Percentiles rank a stretch among this genome's conserved stretches.
These are phyloP conservation scores for Jaenimonas drosophilae DNA, from an alignment of 208 protist genomes.

Conservation along the genomic window DNA sequence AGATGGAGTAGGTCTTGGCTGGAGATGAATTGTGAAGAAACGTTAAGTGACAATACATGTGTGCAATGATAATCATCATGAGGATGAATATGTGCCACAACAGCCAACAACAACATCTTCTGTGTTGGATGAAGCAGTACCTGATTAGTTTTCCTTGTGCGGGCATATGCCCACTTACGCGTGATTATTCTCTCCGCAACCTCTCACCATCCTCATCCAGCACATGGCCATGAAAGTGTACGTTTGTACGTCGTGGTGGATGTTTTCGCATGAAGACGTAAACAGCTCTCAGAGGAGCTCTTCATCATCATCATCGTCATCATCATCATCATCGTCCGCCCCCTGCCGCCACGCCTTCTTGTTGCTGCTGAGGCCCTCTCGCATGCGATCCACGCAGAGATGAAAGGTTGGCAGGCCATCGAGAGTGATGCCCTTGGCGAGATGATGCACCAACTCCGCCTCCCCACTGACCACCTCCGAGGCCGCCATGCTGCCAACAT, in stretches of 20 bases:
- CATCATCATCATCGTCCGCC: constrained; percentile 5
- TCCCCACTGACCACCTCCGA: constrained; percentile 11
- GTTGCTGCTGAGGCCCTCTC: constrained; percentile 3
- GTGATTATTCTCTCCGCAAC: too few relatives aligned
- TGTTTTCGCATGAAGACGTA: not conserved
- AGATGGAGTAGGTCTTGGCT: not conserved
- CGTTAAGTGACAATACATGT: too few relatives aligned
- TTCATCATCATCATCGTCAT: constrained; percentile 17
- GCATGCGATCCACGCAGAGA: constrained; percentile 33
- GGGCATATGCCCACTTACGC: too few relatives aligned
- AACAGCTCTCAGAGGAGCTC: constrained; percentile 2
- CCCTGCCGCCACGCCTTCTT: constrained; percentile 1
- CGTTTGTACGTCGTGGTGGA: too few relatives aligned
- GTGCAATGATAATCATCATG: too few relatives aligned
- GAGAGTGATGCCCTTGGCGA: constrained; percentile 38
- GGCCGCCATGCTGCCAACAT: constrained; percentile 13
- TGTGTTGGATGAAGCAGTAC: too few relatives aligned
- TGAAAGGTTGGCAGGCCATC: constrained; percentile 86
- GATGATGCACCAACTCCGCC: constrained; percentile 30
- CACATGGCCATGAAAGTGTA: too few relatives aligned
- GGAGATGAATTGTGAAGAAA: too few relatives aligned
- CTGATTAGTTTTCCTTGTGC: too few relatives aligned
- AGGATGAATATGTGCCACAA: too few relatives aligned
- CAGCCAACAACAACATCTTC: too few relatives aligned
- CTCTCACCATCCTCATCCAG: too few relatives aligned